These are phyloP conservation scores for Podaxis rugospora DNA, from an alignment of 768 basidiomycete species.

Conservation along the genomic window DNA sequence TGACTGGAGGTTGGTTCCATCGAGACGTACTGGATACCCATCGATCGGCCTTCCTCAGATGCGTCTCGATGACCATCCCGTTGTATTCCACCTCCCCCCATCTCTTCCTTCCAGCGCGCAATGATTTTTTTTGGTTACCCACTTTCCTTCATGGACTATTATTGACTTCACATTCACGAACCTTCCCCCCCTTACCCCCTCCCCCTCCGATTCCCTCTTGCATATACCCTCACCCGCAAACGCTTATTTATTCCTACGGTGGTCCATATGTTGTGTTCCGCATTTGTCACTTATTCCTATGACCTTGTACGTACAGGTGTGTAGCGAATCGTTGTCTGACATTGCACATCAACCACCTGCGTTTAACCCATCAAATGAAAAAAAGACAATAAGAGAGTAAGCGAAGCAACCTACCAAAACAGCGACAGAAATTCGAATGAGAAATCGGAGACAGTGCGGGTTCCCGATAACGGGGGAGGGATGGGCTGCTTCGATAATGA, in stretches of 20 bases:
- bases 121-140: constrained; percentile 13
- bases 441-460: constrained; percentile 13
- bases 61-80: constrained; percentile 36
- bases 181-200: constrained; percentile 5
- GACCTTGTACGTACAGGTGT: constrained; percentile 16
- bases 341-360: constrained; percentile 16
- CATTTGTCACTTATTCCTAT: constrained; percentile 14
- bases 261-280: neutral
- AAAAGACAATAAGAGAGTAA: constrained; percentile 23
- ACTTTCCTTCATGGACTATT: constrained; percentile 21
- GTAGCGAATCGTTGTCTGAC: constrained; percentile 19
- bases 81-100: neutral
- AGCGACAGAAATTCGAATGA: constrained; percentile 15
- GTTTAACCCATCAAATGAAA: neutral
- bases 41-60: constrained; percentile 27
- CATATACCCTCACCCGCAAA: constrained; percentile 21
- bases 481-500: neutral
- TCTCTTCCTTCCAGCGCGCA: constrained; percentile 2
- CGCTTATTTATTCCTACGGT: constrained; percentile 8
- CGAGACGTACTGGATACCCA: constrained; percentile 32
- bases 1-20: constrained; percentile 29
- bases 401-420: constrained; percentile 20
- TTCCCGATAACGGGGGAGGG: constrained; percentile 10
- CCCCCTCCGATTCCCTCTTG: constrained; percentile 15
- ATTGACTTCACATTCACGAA: constrained; percentile 21